Evolutionary conservation across 768 basidiomycete species (phyloP).

Genomic region (Nidularia pulvinata): DNA sequence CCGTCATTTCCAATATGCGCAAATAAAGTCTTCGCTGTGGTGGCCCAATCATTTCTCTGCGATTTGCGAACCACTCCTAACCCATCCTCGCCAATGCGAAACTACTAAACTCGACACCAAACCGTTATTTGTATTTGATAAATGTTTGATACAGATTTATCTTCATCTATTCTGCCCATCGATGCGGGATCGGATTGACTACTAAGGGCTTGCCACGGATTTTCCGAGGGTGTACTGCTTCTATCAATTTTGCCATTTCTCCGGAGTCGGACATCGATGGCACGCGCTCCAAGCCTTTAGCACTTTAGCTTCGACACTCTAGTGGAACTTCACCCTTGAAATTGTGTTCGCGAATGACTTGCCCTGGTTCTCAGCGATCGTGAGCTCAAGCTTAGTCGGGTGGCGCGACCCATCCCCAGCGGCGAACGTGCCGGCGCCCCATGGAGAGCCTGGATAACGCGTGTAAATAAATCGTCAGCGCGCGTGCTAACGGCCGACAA

Average conservation of each 20-base stretch:
- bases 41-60: not conserved
- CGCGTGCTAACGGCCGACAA: not conserved
- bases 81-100: not conserved
- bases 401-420: conserved; percentile 41
- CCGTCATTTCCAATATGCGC: not conserved
- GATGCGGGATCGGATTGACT: not conserved
- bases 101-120: not conserved
- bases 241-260: not conserved
- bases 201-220: not conserved
- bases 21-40: not conserved
- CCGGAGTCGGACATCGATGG: not conserved
- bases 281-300: not conserved
- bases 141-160: too few species aligned
- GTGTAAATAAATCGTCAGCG: not conserved
- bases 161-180: not conserved
- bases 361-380: conserved; percentile 54
- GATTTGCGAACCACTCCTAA: not conserved
- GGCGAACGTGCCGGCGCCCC: conserved; percentile 73
- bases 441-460: conserved; percentile 56
- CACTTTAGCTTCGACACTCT: not conserved
- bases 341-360: conserved; percentile 46
- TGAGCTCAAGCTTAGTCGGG: conserved; percentile 48
- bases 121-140: too few species aligned
- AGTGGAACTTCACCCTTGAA: conserved; percentile 27
- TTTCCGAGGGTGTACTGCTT: not conserved